phyloP scores from a whole-genome alignment of 2,329 filamentous ascomycete genomes.

The Colletotrichum spinosum region DNA sequence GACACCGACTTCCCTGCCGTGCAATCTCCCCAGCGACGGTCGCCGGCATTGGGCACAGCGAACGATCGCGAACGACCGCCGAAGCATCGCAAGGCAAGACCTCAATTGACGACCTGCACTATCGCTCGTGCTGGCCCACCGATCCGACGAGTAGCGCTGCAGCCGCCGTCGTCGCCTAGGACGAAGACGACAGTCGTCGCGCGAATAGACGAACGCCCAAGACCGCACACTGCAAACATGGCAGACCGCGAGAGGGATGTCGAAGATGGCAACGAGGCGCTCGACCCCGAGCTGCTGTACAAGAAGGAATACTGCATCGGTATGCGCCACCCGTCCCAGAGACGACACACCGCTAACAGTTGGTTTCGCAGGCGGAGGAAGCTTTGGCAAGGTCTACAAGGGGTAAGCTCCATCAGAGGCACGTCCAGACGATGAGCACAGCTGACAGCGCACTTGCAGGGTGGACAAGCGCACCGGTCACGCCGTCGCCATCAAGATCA shows the following conservation, averaged over 20 bases:
- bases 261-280: conserved; percentile 62
- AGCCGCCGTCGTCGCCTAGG: background rate
- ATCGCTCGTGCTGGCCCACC: no score
- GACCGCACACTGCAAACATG: conserved; percentile 50
- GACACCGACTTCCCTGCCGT: background rate
- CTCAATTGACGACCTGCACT: no score
- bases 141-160: no score
- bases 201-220: background rate
- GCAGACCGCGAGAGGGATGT: conserved; percentile 60
- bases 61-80: background rate
- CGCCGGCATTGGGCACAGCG: conserved; percentile 5
- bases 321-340: conserved; percentile 52
- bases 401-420: conserved; percentile 66
- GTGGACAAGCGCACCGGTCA: conserved; percentile 94
- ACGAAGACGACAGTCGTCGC: background rate
- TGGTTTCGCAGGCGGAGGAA: conserved; percentile 79
- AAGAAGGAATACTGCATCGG: conserved; percentile 93
- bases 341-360: conserved; percentile 18
- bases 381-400: conserved; percentile 99
- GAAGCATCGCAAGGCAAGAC: no score
- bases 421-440: background rate
- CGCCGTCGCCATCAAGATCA: conserved; percentile 97
- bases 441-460: conserved; percentile 55
- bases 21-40: conserved; percentile 2
- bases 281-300: conserved; percentile 92